A percentile compares a stretch with the other conserved stretches of the same genome.
Conservation (phyloP, 2,329 filamentous ascomycete genomes). For the Penicillium rolfsii region DNA sequence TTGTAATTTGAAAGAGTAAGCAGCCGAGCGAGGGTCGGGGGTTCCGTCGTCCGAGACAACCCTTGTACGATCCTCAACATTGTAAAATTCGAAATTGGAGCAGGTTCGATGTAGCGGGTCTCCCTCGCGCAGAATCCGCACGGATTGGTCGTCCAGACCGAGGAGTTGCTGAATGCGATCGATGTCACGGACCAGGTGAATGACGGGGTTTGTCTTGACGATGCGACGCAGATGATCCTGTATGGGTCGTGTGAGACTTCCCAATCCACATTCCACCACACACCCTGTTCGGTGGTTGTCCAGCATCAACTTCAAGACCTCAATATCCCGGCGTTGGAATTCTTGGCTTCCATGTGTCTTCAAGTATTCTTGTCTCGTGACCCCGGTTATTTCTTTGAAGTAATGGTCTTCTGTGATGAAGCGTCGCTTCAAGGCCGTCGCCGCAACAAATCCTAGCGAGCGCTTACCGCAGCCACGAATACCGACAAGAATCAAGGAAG, state of each 20-base stretch:
- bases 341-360: constrained; percentile 46
- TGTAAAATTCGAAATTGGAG: constrained; percentile 54
- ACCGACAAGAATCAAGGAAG: constrained; percentile 48
- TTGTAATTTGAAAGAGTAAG: constrained; percentile 54
- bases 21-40: constrained; percentile 50
- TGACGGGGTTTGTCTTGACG: constrained; percentile 44
- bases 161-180: constrained; percentile 45
- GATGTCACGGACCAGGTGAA: constrained; percentile 49
- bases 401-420: constrained; percentile 52
- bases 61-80: constrained; percentile 50
- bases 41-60: constrained; percentile 36
- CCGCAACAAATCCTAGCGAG: constrained; percentile 49
- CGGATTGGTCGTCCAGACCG: constrained; percentile 49
- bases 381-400: constrained; percentile 47
- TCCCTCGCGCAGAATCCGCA: constrained; percentile 48
- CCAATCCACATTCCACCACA: constrained; percentile 50
- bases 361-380: constrained; percentile 48
- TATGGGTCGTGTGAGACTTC: constrained; percentile 47
- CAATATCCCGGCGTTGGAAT: constrained; percentile 48
- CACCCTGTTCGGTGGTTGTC: constrained; percentile 48
- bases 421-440: constrained; percentile 47
- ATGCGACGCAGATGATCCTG: constrained; percentile 47
- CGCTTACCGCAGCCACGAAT: constrained; percentile 51
- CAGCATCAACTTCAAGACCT: constrained; percentile 48
- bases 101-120: constrained; percentile 52